Conservation (phyloP, 1,139 yeast species). For the Magnusiomyces paraingens region DNA sequence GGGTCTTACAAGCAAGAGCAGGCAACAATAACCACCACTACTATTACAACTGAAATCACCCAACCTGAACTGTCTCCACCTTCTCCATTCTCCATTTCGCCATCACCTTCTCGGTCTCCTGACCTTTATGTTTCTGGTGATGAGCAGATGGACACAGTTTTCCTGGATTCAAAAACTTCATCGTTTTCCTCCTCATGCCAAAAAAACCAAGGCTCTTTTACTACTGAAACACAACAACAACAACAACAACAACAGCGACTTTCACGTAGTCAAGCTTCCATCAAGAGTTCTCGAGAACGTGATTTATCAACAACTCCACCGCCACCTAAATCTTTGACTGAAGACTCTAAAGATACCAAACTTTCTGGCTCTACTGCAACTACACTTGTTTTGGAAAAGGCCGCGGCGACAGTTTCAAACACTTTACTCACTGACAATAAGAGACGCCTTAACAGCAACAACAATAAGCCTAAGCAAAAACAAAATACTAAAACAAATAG, state of each 20-base stretch:
- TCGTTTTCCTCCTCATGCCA: too few relatives aligned
- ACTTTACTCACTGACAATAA: too few relatives aligned
- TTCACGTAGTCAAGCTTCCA: not conserved
- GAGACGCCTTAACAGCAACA: too few relatives aligned
- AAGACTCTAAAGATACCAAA: too few relatives aligned
- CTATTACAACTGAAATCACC: not conserved
- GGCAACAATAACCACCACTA: not conserved
- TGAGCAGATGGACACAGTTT: not conserved
- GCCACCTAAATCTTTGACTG: not conserved
- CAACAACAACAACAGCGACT: too few relatives aligned
- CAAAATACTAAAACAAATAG: too few relatives aligned
- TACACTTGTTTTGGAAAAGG: too few relatives aligned
- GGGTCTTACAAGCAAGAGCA: not conserved
- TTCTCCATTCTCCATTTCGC: not conserved
- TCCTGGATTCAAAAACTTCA: not conserved
- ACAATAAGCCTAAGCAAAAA: too few relatives aligned
- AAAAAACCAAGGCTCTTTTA: not conserved
- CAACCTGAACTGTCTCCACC: not conserved
- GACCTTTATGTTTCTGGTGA: not conserved
- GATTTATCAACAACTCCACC: conserved; percentile 5
- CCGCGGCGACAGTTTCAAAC: too few relatives aligned
- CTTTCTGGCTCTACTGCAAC: too few relatives aligned
- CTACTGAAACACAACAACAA: not conserved
- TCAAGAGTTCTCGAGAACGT: not conserved
- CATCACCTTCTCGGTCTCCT: conserved; percentile 4